Base-by-base conservation (phyloP, 2,329 filamentous ascomycete species). In the Penicillium verrucosum region DNA sequence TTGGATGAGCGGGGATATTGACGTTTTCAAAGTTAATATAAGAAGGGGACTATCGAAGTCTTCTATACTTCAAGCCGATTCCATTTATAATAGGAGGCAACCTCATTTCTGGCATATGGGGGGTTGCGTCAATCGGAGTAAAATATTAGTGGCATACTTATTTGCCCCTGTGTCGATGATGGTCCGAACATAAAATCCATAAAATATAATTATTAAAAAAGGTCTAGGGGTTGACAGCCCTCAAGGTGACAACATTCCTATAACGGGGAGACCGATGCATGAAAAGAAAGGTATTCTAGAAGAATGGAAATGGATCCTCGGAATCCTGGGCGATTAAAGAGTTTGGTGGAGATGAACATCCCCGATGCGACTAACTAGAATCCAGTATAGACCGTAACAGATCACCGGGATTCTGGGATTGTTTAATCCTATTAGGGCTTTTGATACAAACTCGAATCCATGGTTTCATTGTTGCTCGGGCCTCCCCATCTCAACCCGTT, bases 261-360 rank as follows among this genome's bases (percentile, higher is more conserved):
- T 23, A 36, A 51, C 47, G 53, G 40, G 46, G 42, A 45, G 41
- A 11, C 48, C 54, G 54, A 52, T 56, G 49, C 42, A 55, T 44
- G 48, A 30, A 34, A 36, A 32, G 30, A 45, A 36, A 10, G 11
- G 4, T 14, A 5, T 16, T 56, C 48, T 51, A 56, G 48, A 56
- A 56, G 40, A 21, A 14, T 34, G 21, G 16, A 43, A 36, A 23
- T 42, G 42, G 16, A 21, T 30, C 14, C 32, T 41, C 21, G 21
- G 51, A 16, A 30, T 23, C 23, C 25, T 40, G 50, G 27, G 6
- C 36, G 36, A 42, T 54, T 37, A 14, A 8, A 23, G 10, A 46
- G 23, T 18, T 16, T 23, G 32, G 45, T 21, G 53, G 53, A 55
- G 25, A 37, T n/a, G 7, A 25, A 34, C 10, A 5, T 29, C 45